These are phyloP conservation scores for Xylaria scruposa DNA, from an alignment of 495 filamentous ascomycete genomes.

Conservation along the genomic window DNA sequence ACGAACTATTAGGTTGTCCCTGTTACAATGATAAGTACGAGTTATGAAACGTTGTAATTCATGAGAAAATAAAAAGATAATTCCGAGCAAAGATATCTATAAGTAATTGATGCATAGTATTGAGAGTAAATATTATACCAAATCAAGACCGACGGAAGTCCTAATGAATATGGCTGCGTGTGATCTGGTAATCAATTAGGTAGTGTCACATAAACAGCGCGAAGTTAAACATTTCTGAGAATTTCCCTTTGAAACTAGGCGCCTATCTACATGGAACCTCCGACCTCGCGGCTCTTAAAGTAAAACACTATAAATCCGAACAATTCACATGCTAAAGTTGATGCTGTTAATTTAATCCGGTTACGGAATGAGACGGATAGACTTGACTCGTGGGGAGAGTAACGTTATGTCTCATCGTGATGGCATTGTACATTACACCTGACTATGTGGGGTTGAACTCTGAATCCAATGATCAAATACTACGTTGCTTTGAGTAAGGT, in stretches of 20 bases:
- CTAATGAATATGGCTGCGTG: neutral
- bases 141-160: neutral
- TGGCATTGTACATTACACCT: neutral
- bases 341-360: neutral
- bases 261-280: neutral
- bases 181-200: neutral
- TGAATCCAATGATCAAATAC: neutral
- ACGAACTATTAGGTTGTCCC: neutral
- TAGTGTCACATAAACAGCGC: neutral
- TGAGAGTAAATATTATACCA: neutral
- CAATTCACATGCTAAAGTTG: neutral
- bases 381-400: neutral
- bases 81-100: neutral
- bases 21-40: neutral
- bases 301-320: neutral
- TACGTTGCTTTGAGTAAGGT: conserved; percentile 12
- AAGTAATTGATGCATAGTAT: neutral
- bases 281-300: neutral
- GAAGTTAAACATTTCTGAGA: neutral
- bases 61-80: neutral
- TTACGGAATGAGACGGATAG: neutral
- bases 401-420: neutral
- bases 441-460: neutral
- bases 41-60: neutral
- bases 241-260: neutral